Conservation (phyloP, 148 eudicot species). For the Fagopyrum homotropicum region DNA sequence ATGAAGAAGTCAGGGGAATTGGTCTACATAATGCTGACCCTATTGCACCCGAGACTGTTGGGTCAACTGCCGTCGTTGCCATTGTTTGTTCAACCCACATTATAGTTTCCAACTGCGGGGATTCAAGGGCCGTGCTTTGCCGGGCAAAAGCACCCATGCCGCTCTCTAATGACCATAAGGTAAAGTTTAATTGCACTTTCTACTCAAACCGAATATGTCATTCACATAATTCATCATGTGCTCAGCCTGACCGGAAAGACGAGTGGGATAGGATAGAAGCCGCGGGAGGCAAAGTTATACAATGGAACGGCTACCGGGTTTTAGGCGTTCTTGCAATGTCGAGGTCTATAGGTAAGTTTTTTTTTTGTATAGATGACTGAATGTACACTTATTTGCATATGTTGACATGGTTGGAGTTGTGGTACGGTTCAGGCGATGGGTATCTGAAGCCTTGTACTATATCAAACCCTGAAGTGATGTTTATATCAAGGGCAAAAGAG, state of each 20-base stretch:
- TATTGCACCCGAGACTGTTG: constrained; percentile 60
- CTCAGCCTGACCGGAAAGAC: constrained; percentile 57
- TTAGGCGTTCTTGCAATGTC: constrained; percentile 77
- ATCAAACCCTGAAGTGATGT: constrained; percentile 54
- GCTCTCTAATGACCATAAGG: constrained; percentile 59
- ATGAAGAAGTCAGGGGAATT: constrained; percentile 47
- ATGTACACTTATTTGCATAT: background rate
- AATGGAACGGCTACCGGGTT: constrained; percentile 67
- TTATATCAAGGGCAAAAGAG: constrained; percentile 49
- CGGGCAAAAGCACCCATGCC: constrained; percentile 62
- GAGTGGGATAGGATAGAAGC: constrained; percentile 70
- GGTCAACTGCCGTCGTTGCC: constrained; percentile 72
- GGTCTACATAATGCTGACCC: constrained; percentile 23
- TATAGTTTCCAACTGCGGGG: constrained; percentile 63
- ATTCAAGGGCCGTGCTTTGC: constrained; percentile 75
- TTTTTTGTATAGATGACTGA: background rate
- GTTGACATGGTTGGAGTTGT: no score
- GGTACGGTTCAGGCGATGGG: constrained; percentile 37
- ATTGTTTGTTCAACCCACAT: constrained; percentile 54
- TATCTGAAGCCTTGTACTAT: constrained; percentile 64
- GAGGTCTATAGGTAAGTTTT: constrained; percentile 53
- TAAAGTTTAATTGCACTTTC: constrained; percentile 11
- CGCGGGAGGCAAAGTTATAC: constrained; percentile 59
- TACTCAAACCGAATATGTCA: background rate
- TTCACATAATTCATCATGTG: no score